These are phyloP conservation scores for Septoria linicola DNA, from an alignment of 2,329 filamentous ascomycete species.

Conservation along the genomic window DNA sequence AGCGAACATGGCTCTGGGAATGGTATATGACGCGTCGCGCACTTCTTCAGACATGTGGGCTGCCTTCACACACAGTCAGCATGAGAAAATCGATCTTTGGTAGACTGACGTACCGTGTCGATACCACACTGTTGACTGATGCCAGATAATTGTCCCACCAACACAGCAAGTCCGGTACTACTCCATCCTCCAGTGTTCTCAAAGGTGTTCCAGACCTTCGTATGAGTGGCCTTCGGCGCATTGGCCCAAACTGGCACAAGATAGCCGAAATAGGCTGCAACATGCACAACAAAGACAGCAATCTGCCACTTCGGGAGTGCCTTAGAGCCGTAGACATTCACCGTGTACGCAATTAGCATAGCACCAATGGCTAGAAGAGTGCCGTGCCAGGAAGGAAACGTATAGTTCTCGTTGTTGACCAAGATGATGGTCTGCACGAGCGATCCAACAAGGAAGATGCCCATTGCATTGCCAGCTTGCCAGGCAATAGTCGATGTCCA, in stretches of 20 bases:
- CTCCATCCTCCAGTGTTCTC: slow-evolving; percentile 42
- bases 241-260: slow-evolving; percentile 32
- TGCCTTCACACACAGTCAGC: slow-evolving; percentile 1
- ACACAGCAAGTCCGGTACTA: slow-evolving; percentile 29
- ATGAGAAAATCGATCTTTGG: not conserved
- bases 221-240: slow-evolving; percentile 22
- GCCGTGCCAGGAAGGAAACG: slow-evolving; percentile 47
- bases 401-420: slow-evolving; percentile 45
- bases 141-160: slow-evolving; percentile 35
- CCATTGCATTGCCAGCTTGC: slow-evolving; percentile 23
- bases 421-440: slow-evolving; percentile 31
- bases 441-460: slow-evolving; percentile 25
- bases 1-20: slow-evolving; percentile 34
- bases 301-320: slow-evolving; percentile 39
- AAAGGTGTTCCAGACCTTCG: slow-evolving; percentile 35
- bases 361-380: slow-evolving; percentile 50
- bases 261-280: slow-evolving; percentile 29
- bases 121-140: slow-evolving; percentile 27
- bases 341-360: slow-evolving; percentile 43
- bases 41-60: slow-evolving; percentile 33
- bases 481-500: slow-evolving; percentile 27
- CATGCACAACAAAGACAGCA: slow-evolving; percentile 25
- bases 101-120: slow-evolving; percentile 17
- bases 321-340: slow-evolving; percentile 41
- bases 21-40: slow-evolving; percentile 27